phyloP scores from a whole-genome alignment of 1,284 basidiomycete species.

The Mycena citricolor region DNA sequence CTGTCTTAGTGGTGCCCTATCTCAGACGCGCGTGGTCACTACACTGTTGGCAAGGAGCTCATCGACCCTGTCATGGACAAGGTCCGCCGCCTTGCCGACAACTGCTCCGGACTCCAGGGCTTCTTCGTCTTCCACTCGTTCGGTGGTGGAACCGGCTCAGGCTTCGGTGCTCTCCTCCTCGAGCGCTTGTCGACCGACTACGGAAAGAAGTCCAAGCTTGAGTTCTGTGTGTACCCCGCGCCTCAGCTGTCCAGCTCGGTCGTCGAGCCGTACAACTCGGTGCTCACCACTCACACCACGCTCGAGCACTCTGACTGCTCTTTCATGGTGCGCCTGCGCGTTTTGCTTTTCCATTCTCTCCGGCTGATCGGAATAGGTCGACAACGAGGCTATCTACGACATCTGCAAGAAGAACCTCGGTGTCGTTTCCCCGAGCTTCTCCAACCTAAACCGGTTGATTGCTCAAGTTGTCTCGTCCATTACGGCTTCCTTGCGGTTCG shows the following conservation, averaged over 20 bases:
- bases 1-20: constrained; percentile 11
- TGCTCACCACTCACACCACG: constrained; percentile 98
- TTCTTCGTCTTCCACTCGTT: constrained; percentile 99
- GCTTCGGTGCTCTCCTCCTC: constrained; percentile 95
- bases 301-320: constrained; percentile 99
- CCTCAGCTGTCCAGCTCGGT: constrained; percentile 94
- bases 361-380: constrained; percentile 54
- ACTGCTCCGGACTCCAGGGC: constrained; percentile 97
- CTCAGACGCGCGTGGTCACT: constrained; percentile 95
- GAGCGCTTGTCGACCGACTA: constrained; percentile 97
- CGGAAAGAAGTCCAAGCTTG: constrained; percentile 99
- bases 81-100: constrained; percentile 94
- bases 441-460: constrained; percentile 95
- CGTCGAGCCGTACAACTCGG: constrained; percentile 99
- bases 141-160: constrained; percentile 98
- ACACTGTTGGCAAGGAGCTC: constrained; percentile 96
- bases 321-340: constrained; percentile 72
- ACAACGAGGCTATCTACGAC: constrained; percentile 98
- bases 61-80: constrained; percentile 95
- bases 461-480: constrained; percentile 98
- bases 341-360: constrained; percentile 2
- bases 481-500: constrained; percentile 96
- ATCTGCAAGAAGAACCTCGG: constrained; percentile 97
- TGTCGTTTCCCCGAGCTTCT: constrained; percentile 86
- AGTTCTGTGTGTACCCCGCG: constrained; percentile 98